Percentiles rank a stretch among this genome's conserved stretches.
Evolutionary conservation across 306 rosid genomes (phyloP).

Genomic region (Rubus idaeus): DNA sequence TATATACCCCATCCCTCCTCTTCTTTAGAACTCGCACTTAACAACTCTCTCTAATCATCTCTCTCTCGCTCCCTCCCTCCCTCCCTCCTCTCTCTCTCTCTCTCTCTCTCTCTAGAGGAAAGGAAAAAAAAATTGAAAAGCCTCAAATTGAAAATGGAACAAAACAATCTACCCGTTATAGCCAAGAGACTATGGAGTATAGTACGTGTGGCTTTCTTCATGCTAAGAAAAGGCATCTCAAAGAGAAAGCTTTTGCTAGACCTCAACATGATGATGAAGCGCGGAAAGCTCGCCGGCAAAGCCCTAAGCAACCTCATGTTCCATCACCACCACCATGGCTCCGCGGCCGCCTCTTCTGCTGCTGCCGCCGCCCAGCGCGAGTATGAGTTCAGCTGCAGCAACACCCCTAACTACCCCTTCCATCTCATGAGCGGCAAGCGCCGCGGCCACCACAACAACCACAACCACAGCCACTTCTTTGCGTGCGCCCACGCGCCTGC

Average conservation of each 20-base stretch:
- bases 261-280: slow-evolving; percentile 74
- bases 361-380: slow-evolving; percentile 40
- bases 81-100: slow-evolving; percentile 7
- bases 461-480: slow-evolving; percentile 39
- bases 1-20: slow-evolving; percentile 24
- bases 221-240: slow-evolving; percentile 67
- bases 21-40: slow-evolving; percentile 24
- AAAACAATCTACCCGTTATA: slow-evolving; percentile 32
- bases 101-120: slow-evolving; percentile 18
- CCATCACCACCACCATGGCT: slow-evolving; percentile 41
- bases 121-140: not conserved
- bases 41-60: slow-evolving; percentile 12
- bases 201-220: slow-evolving; percentile 59
- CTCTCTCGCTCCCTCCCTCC: slow-evolving; percentile 19
- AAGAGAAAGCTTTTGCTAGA: slow-evolving; percentile 62
- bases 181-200: slow-evolving; percentile 65
- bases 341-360: slow-evolving; percentile 9
- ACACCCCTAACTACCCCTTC: slow-evolving; percentile 56
- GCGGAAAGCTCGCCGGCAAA: slow-evolving; percentile 78
- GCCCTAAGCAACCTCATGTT: slow-evolving; percentile 69
- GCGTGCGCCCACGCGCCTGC: slow-evolving; percentile 48
- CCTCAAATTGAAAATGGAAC: slow-evolving; percentile 25
- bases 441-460: slow-evolving; percentile 29
- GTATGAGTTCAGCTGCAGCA: slow-evolving; percentile 93
- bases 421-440: slow-evolving; percentile 39